Percentiles rank a stretch among this genome's conserved stretches.
phyloP scores from a whole-genome alignment of 1,284 basidiomycete species.

The Mycosarcoma mackinlayi region DNA sequence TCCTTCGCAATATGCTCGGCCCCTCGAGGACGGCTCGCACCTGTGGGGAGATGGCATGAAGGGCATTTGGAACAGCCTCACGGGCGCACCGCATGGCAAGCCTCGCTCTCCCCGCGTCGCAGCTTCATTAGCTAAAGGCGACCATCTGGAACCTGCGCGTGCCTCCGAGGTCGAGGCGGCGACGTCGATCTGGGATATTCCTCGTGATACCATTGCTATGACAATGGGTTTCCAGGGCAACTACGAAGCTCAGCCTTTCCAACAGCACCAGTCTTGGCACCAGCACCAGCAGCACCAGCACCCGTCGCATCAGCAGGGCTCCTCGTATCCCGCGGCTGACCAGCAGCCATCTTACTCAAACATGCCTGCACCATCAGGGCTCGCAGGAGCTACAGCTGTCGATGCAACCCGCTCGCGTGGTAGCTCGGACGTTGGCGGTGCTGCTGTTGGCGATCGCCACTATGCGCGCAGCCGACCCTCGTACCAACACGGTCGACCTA shows the following conservation, averaged over 20 bases:
- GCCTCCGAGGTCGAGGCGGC: slow-evolving; percentile 43
- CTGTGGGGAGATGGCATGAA: slow-evolving; percentile 51
- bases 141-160: slow-evolving; percentile 34
- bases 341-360: slow-evolving; percentile 21
- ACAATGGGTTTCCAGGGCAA: slow-evolving; percentile 43
- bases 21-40: slow-evolving; percentile 39
- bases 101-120: slow-evolving; percentile 9
- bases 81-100: slow-evolving; percentile 40
- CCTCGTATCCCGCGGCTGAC: slow-evolving; percentile 11
- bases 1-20: slow-evolving; percentile 12
- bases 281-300: slow-evolving; percentile 25
- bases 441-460: slow-evolving; percentile 12
- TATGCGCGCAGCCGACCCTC: slow-evolving; percentile 29
- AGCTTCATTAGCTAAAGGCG: slow-evolving; percentile 15
- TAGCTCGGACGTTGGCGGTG: slow-evolving; percentile 15
- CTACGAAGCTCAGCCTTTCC: slow-evolving; percentile 36
- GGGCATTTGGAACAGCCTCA: slow-evolving; percentile 46
- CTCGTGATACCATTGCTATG: slow-evolving; percentile 50
- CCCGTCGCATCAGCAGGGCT: slow-evolving; percentile 9
- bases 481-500: slow-evolving; percentile 23
- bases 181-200: slow-evolving; percentile 43
- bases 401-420: slow-evolving; percentile 27
- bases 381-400: slow-evolving; percentile 21
- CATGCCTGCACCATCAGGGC: slow-evolving; percentile 37
- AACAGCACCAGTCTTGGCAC: slow-evolving; percentile 28